Conservation (phyloP, 2,329 filamentous ascomycete species). For the Talaromyces islandicus region DNA sequence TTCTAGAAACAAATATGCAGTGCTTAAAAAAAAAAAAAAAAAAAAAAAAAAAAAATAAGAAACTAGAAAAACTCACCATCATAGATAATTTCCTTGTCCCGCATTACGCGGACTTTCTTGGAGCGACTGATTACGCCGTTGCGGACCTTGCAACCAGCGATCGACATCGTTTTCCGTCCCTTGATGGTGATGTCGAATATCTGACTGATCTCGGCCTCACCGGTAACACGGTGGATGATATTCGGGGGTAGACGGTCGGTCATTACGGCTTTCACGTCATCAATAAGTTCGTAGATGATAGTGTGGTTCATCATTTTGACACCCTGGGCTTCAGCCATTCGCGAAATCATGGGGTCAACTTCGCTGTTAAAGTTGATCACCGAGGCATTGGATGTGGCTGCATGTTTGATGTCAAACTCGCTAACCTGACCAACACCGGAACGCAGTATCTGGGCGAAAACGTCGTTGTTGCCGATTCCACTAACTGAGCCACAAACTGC, state of each 20-base stretch:
- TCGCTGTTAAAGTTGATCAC: slow-evolving; percentile 82
- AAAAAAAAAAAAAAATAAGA: no score
- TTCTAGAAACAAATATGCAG: slow-evolving; percentile 1
- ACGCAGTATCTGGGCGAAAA: slow-evolving; percentile 69
- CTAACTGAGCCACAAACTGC: slow-evolving; percentile 73
- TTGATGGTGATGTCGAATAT: slow-evolving; percentile 79
- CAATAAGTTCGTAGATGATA: slow-evolving; percentile 50
- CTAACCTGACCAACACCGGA: slow-evolving; percentile 70
- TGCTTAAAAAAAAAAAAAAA: no score
- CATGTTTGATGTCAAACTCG: slow-evolving; percentile 86
- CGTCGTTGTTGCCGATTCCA: slow-evolving; percentile 77
- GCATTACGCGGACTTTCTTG: slow-evolving; percentile 64
- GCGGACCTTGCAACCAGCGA: slow-evolving; percentile 82
- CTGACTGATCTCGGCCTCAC: slow-evolving; percentile 80
- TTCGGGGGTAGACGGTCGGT: slow-evolving; percentile 63
- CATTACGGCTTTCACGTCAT: slow-evolving; percentile 51
- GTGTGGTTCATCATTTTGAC: slow-evolving; percentile 80
- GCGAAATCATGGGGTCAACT: slow-evolving; percentile 61
- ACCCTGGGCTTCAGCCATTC: slow-evolving; percentile 62
- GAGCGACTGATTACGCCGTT: slow-evolving; percentile 67
- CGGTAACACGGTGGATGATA: slow-evolving; percentile 65
- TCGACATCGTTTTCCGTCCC: slow-evolving; percentile 61
- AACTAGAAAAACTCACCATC: slow-evolving; percentile 65
- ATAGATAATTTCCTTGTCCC: slow-evolving; percentile 65
- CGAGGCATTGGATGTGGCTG: slow-evolving; percentile 66